These are phyloP conservation scores for Ophiocordyceps polyrhachis-furcata DNA, from an alignment of 2,329 filamentous ascomycete species.

Conservation along the genomic window DNA sequence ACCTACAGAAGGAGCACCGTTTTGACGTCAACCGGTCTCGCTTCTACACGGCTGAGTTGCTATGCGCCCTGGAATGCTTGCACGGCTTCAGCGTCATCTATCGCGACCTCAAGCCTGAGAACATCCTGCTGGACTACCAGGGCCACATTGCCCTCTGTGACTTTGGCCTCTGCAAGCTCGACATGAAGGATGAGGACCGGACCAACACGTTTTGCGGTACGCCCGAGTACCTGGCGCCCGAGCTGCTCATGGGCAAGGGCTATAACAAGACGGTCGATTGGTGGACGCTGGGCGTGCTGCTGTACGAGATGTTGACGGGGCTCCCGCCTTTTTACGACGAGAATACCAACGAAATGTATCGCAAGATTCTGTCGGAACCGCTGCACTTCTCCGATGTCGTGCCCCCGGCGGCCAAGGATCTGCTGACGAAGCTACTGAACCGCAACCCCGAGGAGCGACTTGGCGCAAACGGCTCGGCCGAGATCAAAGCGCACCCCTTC, in stretches of 20 bases:
- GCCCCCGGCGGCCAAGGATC: conserved; percentile 79
- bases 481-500: conserved; percentile 98
- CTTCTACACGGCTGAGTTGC: conserved; percentile 91
- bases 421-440: conserved; percentile 78
- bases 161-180: conserved; percentile 93
- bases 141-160: conserved; percentile 96
- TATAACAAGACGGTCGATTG: conserved; percentile 98
- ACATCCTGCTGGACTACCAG: conserved; percentile 93
- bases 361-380: conserved; percentile 92
- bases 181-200: conserved; percentile 98
- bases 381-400: conserved; percentile 93
- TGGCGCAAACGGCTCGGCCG: conserved; percentile 81
- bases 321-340: conserved; percentile 97
- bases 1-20: conserved; percentile 87
- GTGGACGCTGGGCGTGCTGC: conserved; percentile 93
- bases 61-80: conserved; percentile 88
- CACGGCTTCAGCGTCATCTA: conserved; percentile 99
- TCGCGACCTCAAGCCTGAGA: conserved; percentile 57
- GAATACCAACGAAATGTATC: conserved; percentile 98
- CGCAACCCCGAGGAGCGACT: conserved; percentile 78
- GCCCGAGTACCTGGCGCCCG: conserved; percentile 89
- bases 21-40: conserved; percentile 94
- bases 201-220: conserved; percentile 98
- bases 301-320: conserved; percentile 98
- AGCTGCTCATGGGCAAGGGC: conserved; percentile 79